These are phyloP conservation scores for Carex pumila DNA, from an alignment of 176 grass and related monocot species.

Conservation along the genomic window DNA sequence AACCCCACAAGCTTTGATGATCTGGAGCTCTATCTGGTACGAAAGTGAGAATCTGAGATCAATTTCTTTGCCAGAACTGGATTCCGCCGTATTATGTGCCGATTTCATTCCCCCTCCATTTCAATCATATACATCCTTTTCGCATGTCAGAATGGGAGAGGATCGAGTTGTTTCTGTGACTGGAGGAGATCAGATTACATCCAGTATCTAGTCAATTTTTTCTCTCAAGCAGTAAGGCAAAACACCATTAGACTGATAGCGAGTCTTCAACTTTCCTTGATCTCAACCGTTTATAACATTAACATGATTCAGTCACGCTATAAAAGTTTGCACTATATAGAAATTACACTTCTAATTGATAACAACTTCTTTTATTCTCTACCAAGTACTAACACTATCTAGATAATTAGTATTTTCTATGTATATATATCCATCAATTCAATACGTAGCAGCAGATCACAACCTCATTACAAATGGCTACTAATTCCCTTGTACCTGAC, in stretches of 20 bases:
- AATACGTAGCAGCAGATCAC: too few species aligned
- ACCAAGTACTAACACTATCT: not conserved
- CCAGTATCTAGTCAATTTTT: not conserved
- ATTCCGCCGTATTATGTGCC: not conserved
- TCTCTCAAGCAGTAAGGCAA: too few species aligned
- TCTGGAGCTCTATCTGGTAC: not conserved
- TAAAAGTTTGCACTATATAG: constrained; percentile 16
- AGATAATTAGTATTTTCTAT: not conserved
- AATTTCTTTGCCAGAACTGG: not conserved
- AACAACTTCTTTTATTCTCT: constrained; percentile 20
- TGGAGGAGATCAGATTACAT: not conserved
- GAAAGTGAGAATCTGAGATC: not conserved
- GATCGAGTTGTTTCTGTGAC: not conserved
- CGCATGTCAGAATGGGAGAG: not conserved
- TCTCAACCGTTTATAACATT: not conserved
- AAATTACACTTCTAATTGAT: constrained; percentile 25
- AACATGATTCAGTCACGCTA: not conserved
- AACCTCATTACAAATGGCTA: constrained; percentile 22
- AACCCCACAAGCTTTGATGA: not conserved
- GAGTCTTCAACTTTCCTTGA: not conserved
- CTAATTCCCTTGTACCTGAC: constrained; percentile 1
- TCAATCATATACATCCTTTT: not conserved
- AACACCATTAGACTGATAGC: too few species aligned
- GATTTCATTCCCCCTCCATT: not conserved
- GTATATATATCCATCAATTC: not conserved